Evolutionary conservation across 345 rosid genomes (phyloP).

Genomic region (Punica granatum): DNA sequence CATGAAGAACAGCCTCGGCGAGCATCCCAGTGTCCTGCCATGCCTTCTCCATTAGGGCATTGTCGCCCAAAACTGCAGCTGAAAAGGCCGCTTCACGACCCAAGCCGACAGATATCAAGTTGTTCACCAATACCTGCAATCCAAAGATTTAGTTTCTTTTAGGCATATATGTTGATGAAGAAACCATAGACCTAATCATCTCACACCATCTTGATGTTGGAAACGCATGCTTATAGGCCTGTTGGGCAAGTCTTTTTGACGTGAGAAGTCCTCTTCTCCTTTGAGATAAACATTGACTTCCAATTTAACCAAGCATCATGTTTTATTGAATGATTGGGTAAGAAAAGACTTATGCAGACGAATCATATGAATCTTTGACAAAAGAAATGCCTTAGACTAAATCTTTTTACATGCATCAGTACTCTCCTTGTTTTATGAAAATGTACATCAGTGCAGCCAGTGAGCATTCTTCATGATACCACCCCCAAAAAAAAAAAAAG

Average conservation of each 20-base stretch:
- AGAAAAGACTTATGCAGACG: background rate
- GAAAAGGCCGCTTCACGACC: conserved; percentile 97
- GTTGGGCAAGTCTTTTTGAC: background rate
- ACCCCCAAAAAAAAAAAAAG: background rate
- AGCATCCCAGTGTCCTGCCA: conserved; percentile 99
- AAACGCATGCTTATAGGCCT: background rate
- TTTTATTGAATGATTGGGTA: background rate
- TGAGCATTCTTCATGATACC: background rate
- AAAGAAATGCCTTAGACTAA: background rate
- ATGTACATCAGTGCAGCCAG: no score
- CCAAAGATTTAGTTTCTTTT: background rate
- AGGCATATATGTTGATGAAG: background rate
- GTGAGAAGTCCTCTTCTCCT: background rate
- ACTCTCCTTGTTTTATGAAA: no score
- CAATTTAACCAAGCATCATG: background rate
- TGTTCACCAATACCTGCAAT: conserved; percentile 75
- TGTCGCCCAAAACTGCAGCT: conserved; percentile 92
- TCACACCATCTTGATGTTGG: background rate
- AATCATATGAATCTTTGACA: background rate
- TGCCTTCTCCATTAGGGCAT: conserved; percentile 94
- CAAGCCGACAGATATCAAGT: conserved; percentile 78
- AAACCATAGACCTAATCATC: background rate
- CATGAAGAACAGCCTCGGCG: conserved; percentile 98
- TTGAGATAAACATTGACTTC: background rate
- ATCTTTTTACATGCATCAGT: background rate